These are phyloP conservation scores for Trametes meyenii DNA, from an alignment of 768 basidiomycete species.

Conservation along the genomic window DNA sequence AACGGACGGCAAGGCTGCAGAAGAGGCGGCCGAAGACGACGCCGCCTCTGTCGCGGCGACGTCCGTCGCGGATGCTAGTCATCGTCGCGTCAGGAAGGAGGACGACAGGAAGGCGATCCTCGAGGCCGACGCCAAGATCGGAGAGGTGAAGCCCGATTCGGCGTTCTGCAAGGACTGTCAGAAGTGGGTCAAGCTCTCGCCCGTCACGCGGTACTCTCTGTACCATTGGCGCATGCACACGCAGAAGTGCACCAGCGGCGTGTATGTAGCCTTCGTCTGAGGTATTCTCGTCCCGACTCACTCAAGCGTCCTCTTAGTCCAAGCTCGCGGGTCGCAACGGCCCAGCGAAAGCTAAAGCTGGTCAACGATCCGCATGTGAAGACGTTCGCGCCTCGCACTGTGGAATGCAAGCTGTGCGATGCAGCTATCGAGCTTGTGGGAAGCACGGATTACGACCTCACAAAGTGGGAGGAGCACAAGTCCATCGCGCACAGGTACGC, in stretches of 20 bases:
- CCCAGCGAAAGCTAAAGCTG: slow-evolving; percentile 61
- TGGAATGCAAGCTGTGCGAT: slow-evolving; percentile 58
- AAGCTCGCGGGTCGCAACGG: slow-evolving; percentile 59
- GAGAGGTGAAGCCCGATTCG: slow-evolving; percentile 51
- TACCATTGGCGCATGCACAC: slow-evolving; percentile 60
- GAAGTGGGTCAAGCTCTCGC: slow-evolving; percentile 60
- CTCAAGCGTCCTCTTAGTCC: slow-evolving; percentile 40
- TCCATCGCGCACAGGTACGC: slow-evolving; percentile 43
- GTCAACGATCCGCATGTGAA: slow-evolving; percentile 68
- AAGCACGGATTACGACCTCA: slow-evolving; percentile 60
- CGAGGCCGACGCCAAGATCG: slow-evolving; percentile 54
- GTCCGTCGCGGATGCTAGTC: background rate
- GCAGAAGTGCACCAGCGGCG: slow-evolving; percentile 45
- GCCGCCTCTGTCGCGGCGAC: slow-evolving; percentile 29
- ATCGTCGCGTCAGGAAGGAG: slow-evolving; percentile 35
- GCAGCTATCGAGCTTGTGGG: slow-evolving; percentile 47
- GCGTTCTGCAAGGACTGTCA: slow-evolving; percentile 64
- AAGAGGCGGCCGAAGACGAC: slow-evolving; percentile 32
- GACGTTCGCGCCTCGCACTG: slow-evolving; percentile 44
- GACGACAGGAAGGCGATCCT: slow-evolving; percentile 54
- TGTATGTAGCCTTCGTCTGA: slow-evolving; percentile 35
- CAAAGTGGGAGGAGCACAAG: slow-evolving; percentile 68
- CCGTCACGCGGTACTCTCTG: slow-evolving; percentile 42
- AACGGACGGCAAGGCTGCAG: background rate
- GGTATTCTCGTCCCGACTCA: background rate